phyloP scores from a whole-genome alignment of 2,329 filamentous ascomycete genomes.

The Phyllosticta ampelicida region DNA sequence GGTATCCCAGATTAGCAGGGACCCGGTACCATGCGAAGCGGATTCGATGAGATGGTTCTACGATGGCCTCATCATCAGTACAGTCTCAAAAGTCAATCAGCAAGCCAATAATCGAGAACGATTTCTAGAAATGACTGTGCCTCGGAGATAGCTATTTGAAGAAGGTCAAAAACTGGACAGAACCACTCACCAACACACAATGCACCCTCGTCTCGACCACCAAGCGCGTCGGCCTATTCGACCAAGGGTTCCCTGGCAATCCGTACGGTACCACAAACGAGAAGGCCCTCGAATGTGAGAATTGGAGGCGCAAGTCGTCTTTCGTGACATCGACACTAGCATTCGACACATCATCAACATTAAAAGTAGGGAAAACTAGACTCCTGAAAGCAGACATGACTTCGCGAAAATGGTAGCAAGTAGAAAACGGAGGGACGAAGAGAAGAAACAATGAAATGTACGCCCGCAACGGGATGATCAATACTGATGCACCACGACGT shows the following conservation, averaged over 20 bases:
- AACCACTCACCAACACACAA: constrained; percentile 29
- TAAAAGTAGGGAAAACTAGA: not conserved
- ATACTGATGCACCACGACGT: constrained; percentile 62
- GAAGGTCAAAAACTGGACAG: not conserved
- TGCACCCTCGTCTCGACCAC: constrained; percentile 37
- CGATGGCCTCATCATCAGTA: not conserved
- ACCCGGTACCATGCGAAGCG: constrained; percentile 32
- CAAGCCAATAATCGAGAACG: no score
- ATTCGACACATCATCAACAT: no score
- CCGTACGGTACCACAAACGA: constrained; percentile 43
- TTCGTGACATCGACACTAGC: no score
- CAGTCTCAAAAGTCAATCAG: not conserved
- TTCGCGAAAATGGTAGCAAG: not conserved
- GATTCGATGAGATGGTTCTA: constrained; percentile 36
- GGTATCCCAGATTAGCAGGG: constrained; percentile 36
- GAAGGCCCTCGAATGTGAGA: constrained; percentile 54
- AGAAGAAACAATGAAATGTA: constrained; percentile 35
- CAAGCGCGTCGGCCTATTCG: constrained; percentile 29
- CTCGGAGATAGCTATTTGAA: no score
- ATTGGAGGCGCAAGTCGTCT: constrained; percentile 58
- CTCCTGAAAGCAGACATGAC: not conserved
- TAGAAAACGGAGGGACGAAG: not conserved
- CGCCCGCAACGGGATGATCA: constrained; percentile 58
- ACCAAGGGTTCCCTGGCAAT: constrained; percentile 33
- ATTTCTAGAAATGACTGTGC: no score